Evolutionary conservation across 768 basidiomycete species (phyloP).

Genomic region (Strobilomyces echinocephalus): DNA sequence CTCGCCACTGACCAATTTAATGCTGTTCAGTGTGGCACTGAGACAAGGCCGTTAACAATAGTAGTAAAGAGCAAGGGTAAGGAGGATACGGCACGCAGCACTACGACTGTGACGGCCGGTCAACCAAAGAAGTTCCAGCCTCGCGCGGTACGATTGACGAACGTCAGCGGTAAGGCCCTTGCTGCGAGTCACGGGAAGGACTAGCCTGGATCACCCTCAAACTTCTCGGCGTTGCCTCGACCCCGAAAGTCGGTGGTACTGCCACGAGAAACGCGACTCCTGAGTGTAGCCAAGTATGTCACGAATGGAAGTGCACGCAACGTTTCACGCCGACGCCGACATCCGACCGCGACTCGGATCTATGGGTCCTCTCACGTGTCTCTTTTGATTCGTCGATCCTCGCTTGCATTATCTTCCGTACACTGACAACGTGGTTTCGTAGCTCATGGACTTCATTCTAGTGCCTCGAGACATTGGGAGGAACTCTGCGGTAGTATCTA

Average conservation of each 20-base stretch:
- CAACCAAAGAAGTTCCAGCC: not conserved
- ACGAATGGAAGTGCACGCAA: too few species aligned
- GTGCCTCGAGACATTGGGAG: too few species aligned
- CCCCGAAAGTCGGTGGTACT: conserved; percentile 14
- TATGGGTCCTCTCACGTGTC: too few species aligned
- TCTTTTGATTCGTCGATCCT: too few species aligned
- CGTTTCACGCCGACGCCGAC: not conserved
- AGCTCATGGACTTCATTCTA: too few species aligned
- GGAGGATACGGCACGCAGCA: conserved; percentile 13
- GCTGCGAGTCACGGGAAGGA: conserved; percentile 3
- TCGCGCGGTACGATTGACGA: not conserved
- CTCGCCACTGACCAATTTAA: not conserved
- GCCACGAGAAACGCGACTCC: conserved; percentile 2
- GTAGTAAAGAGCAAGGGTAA: not conserved
- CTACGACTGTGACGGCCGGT: not conserved
- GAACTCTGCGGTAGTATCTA: too few species aligned
- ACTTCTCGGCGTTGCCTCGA: not conserved
- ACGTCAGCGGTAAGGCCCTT: not conserved
- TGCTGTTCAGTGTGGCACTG: conserved; percentile 6
- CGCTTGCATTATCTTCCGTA: too few species aligned
- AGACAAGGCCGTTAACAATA: too few species aligned
- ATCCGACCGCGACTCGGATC: too few species aligned
- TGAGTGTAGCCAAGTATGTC: not conserved
- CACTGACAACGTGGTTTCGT: too few species aligned
- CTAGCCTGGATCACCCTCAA: not conserved